Percentiles rank a stretch among this genome's conserved stretches.
Evolutionary conservation across 495 filamentous ascomycete genomes (phyloP).

Genomic region (Penicillium pancosmium): DNA sequence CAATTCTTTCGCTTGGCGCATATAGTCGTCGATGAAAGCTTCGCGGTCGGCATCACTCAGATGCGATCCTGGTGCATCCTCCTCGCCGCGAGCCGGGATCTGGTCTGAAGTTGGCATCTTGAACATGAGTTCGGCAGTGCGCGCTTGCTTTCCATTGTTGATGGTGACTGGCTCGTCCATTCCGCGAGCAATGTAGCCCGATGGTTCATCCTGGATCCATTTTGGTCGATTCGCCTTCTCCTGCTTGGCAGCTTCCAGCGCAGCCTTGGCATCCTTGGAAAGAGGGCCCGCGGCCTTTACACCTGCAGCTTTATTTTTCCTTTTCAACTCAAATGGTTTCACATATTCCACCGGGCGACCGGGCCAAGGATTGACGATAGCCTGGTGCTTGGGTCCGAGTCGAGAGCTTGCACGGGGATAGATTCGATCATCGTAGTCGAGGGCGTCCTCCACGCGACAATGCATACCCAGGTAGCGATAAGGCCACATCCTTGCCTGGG

Average conservation of each 20-base stretch:
- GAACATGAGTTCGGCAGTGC: slow-evolving; percentile 57
- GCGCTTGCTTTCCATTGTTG: slow-evolving; percentile 53
- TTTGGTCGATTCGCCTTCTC: slow-evolving; percentile 80
- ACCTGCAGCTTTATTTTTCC: slow-evolving; percentile 63
- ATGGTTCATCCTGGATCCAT: slow-evolving; percentile 90
- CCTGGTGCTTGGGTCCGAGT: slow-evolving; percentile 89
- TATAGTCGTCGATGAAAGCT: slow-evolving; percentile 70
- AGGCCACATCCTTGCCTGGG: slow-evolving; percentile 92
- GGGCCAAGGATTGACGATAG: slow-evolving; percentile 79
- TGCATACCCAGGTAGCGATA: slow-evolving; percentile 96
- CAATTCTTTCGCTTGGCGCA: slow-evolving; percentile 64
- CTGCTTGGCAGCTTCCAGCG: slow-evolving; percentile 76
- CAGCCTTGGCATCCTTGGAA: slow-evolving; percentile 76
- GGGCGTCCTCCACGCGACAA: slow-evolving; percentile 91
- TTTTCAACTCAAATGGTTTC: slow-evolving; percentile 85
- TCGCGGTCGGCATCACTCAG: slow-evolving; percentile 48
- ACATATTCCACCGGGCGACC: slow-evolving; percentile 86
- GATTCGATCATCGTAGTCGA: slow-evolving; percentile 97
- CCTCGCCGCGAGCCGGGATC: slow-evolving; percentile 48
- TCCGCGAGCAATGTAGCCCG: slow-evolving; percentile 81
- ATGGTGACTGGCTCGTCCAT: slow-evolving; percentile 63
- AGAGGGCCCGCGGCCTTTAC: slow-evolving; percentile 72
- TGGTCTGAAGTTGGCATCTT: slow-evolving; percentile 54
- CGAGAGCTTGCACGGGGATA: slow-evolving; percentile 95
- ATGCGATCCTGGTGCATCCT: slow-evolving; percentile 45